phyloP scores from a whole-genome alignment of 2,329 filamentous ascomycete species.

The Sporothrix pseudoabietina region DNA sequence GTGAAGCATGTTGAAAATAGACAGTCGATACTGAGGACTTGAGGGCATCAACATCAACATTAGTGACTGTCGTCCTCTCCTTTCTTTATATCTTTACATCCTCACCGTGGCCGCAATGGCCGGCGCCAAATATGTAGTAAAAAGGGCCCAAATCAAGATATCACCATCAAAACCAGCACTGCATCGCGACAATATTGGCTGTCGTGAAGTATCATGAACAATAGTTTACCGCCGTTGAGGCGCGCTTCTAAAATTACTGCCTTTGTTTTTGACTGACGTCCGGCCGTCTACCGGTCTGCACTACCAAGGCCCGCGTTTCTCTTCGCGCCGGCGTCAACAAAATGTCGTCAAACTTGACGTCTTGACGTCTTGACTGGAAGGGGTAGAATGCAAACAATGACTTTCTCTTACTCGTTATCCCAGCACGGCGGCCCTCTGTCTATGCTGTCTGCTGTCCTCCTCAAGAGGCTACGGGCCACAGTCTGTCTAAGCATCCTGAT shows the following conservation, averaged over 20 bases:
- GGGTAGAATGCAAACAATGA: conserved; percentile 2
- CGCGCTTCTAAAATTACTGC: conserved; percentile 14
- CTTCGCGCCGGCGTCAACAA: conserved; percentile 18
- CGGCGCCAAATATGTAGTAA: not conserved
- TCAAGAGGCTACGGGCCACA: not conserved
- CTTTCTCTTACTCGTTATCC: not conserved
- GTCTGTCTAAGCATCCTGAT: not conserved
- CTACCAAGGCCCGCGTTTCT: conserved; percentile 12
- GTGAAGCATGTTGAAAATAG: not conserved
- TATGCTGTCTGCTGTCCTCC: not conserved
- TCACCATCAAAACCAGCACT: not conserved
- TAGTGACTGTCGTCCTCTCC: not conserved
- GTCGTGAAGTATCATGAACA: not conserved
- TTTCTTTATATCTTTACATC: conserved; percentile 1
- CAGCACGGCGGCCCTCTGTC: not conserved
- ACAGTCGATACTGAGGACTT: not conserved
- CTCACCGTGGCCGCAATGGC: not conserved
- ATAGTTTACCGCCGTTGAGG: not conserved
- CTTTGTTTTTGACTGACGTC: not conserved
- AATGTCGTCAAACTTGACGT: not conserved
- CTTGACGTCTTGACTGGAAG: not conserved
- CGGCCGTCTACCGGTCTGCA: not conserved
- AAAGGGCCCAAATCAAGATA: not conserved
- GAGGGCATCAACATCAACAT: not conserved
- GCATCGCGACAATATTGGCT: conserved; percentile 18